A percentile compares a stretch with the other conserved stretches of the same genome.
These are phyloP conservation scores for Streptanthus diversifolius DNA, from an alignment of 345 rosid species.

Conservation along the genomic window DNA sequence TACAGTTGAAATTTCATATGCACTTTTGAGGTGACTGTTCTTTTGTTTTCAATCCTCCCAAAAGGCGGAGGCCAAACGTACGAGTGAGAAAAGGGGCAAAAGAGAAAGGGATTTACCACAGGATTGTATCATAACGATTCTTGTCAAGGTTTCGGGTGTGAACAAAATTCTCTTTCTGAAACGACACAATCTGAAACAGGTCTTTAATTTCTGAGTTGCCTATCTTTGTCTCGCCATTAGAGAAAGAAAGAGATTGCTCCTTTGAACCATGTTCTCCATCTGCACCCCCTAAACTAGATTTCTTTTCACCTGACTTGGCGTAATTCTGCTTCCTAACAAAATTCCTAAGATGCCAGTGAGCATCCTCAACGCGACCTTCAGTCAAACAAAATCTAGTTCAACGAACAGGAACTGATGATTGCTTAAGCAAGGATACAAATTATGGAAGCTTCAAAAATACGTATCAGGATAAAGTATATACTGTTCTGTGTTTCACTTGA, in stretches of 20 bases:
- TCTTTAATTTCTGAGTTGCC: slow-evolving; percentile 35
- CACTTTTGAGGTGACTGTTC: neutral
- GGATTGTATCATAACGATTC: slow-evolving; percentile 68
- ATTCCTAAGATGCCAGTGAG: slow-evolving; percentile 71
- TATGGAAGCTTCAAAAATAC: neutral
- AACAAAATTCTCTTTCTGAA: slow-evolving; percentile 74
- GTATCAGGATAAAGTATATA: neutral
- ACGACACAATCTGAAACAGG: slow-evolving; percentile 59
- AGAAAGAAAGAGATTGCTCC: slow-evolving; percentile 14
- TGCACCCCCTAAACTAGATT: slow-evolving; percentile 24
- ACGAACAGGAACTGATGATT: neutral
- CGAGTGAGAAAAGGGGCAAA: neutral
- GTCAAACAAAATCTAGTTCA: slow-evolving; percentile 10
- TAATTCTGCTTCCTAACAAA: slow-evolving; percentile 37
- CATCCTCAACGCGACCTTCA: slow-evolving; percentile 70
- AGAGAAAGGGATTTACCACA: slow-evolving; percentile 49
- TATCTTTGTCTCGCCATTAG: slow-evolving; percentile 27
- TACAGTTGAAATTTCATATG: neutral
- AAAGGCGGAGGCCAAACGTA: neutral
- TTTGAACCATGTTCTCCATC: slow-evolving; percentile 11
- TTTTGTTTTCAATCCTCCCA: neutral
- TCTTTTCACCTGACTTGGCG: slow-evolving; percentile 32
- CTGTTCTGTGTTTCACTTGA: neutral
- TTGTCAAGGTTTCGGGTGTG: slow-evolving; percentile 35
- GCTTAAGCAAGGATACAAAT: neutral